A percentile compares a stretch with the other conserved stretches of the same genome.
Conservation (phyloP, 345 rosid species). For the Hypericum perforatum region DNA sequence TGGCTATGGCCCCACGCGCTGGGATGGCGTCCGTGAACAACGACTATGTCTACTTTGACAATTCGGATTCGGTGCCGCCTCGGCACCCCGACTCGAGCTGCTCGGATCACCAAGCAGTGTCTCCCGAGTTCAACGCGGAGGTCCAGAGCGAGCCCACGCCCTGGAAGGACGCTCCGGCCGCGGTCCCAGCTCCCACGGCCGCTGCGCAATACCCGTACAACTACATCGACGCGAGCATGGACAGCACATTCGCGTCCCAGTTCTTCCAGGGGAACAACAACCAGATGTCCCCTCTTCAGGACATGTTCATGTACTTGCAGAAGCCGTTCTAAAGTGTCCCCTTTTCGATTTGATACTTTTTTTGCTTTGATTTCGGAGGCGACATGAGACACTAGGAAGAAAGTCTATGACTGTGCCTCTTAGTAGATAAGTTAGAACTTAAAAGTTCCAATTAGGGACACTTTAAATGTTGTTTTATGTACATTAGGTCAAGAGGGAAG, state of each 20-base stretch:
- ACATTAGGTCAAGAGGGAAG: too few species aligned
- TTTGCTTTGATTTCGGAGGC: not conserved
- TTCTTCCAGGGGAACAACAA: conserved; percentile 21
- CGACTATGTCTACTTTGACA: conserved; percentile 45
- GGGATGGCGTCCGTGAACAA: conserved; percentile 5
- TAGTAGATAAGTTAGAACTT: too few species aligned
- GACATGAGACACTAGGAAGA: conserved; percentile 41
- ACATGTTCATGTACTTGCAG: conserved; percentile 56
- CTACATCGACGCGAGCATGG: conserved; percentile 45
- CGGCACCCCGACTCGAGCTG: conserved; percentile 70
- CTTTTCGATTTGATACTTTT: not conserved
- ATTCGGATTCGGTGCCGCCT: conserved; percentile 77
- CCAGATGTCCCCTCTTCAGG: conserved; percentile 65
- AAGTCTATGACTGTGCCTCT: conserved; percentile 33
- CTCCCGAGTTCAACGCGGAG: conserved; percentile 80
- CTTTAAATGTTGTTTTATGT: too few species aligned
- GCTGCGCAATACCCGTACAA: conserved; percentile 16
- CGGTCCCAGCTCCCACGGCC: not conserved
- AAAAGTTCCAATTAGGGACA: too few species aligned
- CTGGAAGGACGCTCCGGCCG: conserved; percentile 33
- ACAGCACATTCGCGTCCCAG: conserved; percentile 23
- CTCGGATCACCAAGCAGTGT: conserved; percentile 70
- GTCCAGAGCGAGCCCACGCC: conserved; percentile 75
- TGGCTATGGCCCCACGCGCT: conserved; percentile 17
- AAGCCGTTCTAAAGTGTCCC: conserved; percentile 31